Evolutionary conservation across 2,329 filamentous ascomycete genomes (phyloP).

Genomic region (Calonectria pteridis): DNA sequence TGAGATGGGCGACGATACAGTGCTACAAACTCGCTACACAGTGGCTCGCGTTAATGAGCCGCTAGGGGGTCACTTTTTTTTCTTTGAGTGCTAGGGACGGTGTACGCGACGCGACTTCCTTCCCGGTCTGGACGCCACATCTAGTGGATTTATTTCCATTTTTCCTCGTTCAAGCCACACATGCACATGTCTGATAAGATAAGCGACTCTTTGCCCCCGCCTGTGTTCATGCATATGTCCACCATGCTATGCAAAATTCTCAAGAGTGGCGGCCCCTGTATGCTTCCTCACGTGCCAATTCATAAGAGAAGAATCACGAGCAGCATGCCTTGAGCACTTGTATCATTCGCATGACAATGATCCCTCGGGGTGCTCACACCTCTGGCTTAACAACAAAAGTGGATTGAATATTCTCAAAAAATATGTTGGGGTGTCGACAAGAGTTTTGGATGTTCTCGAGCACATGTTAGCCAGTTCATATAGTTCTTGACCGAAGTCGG

Average conservation of each 20-base stretch:
- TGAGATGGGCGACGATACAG: conserved; percentile 26
- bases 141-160: neutral
- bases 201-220: neutral
- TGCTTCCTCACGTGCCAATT: conserved; percentile 22
- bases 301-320: conserved; percentile 40
- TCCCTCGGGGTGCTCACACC: conserved; percentile 29
- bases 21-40: conserved; percentile 25
- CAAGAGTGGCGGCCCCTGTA: neutral
- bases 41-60: conserved; percentile 27
- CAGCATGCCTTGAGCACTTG: conserved; percentile 30
- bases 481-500: too few relatives aligned
- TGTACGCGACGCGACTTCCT: conserved; percentile 26
- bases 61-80: conserved; percentile 15
- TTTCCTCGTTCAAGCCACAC: neutral
- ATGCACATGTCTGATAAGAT: neutral
- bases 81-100: conserved; percentile 5
- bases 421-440: neutral
- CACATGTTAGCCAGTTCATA: too few relatives aligned
- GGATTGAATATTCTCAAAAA: conserved; percentile 72
- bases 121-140: neutral
- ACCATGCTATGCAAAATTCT: neutral
- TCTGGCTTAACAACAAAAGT: conserved; percentile 57
- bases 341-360: conserved; percentile 30
- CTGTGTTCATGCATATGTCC: neutral
- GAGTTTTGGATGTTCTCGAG: too few relatives aligned